Evolutionary conservation across 2,329 filamentous ascomycete species (phyloP), one percentile per base, ranked within the genome.

Genomic region (Colletotrichum cuscutae): DNA sequence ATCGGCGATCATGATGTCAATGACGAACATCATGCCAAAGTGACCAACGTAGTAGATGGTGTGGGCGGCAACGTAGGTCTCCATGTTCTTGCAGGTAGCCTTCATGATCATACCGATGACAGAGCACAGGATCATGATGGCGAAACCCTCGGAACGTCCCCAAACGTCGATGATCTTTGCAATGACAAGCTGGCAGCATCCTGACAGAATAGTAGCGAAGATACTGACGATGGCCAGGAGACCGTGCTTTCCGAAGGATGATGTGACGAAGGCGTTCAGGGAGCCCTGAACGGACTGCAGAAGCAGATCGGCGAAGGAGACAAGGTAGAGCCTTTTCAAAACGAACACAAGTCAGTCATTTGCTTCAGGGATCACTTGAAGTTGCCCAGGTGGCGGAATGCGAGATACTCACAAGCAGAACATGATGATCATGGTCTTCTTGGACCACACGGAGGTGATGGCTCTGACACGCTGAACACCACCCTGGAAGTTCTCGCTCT

Each of bases 21-120:
- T 79, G 61, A 84, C 77, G 76, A 84, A 86, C 5, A 78, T 73
- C n/a, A 86, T 76, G 19, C 82, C 84, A 7, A 82, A 78, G 71
- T 84, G 81, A 26, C 92, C 92, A 59, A 91, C 87, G 78, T 88
- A 89, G 78, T 92, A 92, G 73, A 93, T 89, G 13, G 92, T 89
- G 76, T 91, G 85, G 24, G 87, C 90, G 6, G 89, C 89, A 61
- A 87, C 87, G 78, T 90, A 92, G 2, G 87, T 88, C 71, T 87
- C 83, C 53, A 92, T 84, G 73, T 87, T 87, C 53, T 87, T 82
- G 78, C 86, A 92, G 1, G 85, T 84, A 13, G 91, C 91, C 83
- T 91, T 92, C 80, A 93, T 87, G 75, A 91, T 86, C 78, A 92
- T 88, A 8, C 87, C 85, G 65, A 90, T 79, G 72, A 88, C 82